Evolutionary conservation across 306 rosid species (phyloP).

Genomic region (Albizia julibrissin): DNA sequence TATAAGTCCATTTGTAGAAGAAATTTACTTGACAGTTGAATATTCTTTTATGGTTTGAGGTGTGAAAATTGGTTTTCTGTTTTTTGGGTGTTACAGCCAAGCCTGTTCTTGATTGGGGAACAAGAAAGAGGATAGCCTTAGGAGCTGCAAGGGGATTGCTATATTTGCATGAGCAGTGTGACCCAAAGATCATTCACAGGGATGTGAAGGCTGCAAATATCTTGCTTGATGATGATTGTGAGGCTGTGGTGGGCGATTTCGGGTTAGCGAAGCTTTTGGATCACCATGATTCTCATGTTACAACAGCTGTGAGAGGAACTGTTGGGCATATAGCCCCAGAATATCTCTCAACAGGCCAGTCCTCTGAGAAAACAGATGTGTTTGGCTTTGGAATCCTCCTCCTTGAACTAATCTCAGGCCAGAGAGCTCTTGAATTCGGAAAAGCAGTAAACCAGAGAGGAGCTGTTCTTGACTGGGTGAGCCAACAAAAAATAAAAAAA

Average conservation of each 20-base stretch:
- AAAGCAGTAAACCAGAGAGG: conserved; percentile 94
- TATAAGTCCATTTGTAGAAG: too few relatives aligned
- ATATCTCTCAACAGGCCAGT: conserved; percentile 96
- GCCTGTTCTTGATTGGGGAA: conserved; percentile 81
- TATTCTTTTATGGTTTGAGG: background rate
- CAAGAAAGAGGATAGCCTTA: conserved; percentile 86
- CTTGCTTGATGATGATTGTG: conserved; percentile 84
- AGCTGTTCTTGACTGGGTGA: conserved; percentile 95
- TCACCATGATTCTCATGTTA: conserved; percentile 92
- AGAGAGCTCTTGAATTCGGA: conserved; percentile 88
- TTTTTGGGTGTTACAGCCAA: conserved; percentile 57
- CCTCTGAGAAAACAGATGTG: conserved; percentile 98
- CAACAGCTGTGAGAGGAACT: conserved; percentile 97
- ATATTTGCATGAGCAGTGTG: conserved; percentile 96
- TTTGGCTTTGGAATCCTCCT: conserved; percentile 96
- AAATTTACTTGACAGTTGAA: background rate
- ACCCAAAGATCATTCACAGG: conserved; percentile 95
- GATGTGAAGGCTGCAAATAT: conserved; percentile 98
- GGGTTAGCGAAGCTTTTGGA: conserved; percentile 94
- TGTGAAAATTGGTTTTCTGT: conserved; percentile 5
- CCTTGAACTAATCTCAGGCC: conserved; percentile 92
- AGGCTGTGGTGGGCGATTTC: conserved; percentile 95
- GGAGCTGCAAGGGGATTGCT: conserved; percentile 91
- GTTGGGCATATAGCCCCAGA: conserved; percentile 99
- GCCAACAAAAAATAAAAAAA: conserved; percentile 17